A percentile compares a stretch with the other conserved stretches of the same genome.
phyloP scores from a whole-genome alignment of 2,329 filamentous ascomycete genomes.

The Ascochyta fabae region DNA sequence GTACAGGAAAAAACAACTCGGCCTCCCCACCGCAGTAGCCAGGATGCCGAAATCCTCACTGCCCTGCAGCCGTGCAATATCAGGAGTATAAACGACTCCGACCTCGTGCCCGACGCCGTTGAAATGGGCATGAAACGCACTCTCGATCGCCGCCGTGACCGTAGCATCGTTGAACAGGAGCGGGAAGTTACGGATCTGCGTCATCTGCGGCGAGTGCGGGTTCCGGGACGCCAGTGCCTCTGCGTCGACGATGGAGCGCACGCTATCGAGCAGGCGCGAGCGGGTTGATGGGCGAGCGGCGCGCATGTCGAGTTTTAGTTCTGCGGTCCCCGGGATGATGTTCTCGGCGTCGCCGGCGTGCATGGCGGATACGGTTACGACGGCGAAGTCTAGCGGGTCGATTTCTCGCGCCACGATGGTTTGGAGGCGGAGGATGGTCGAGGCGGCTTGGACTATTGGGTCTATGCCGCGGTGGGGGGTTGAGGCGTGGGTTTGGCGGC shows the following conservation, averaged over 20 bases:
- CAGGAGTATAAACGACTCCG: conserved; percentile 39
- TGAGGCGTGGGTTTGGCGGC: conserved; percentile 64
- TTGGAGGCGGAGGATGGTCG: conserved; percentile 64
- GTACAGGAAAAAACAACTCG: conserved; percentile 63
- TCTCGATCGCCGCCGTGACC: conserved; percentile 52
- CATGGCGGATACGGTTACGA: conserved; percentile 65
- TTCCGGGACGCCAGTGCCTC: conserved; percentile 61
- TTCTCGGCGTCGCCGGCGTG: conserved; percentile 67
- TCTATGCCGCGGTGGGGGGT: conserved; percentile 62
- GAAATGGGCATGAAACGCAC: conserved; percentile 57
- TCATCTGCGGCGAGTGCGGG: conserved; percentile 53
- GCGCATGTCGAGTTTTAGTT: conserved; percentile 63
- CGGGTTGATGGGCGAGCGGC: conserved; percentile 56
- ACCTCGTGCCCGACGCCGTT: conserved; percentile 19
- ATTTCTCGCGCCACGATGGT: conserved; percentile 64
- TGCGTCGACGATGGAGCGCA: conserved; percentile 62
- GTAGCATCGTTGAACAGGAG: conserved; percentile 60
- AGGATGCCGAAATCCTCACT: conserved; percentile 67
- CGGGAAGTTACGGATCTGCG: conserved; percentile 52
- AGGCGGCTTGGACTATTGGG: conserved; percentile 64
- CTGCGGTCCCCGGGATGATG: conserved; percentile 63
- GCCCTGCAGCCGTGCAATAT: conserved; percentile 53
- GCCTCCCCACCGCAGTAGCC: conserved; percentile 57
- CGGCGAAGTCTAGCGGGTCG: conserved; percentile 60
- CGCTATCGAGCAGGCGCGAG: conserved; percentile 54